Evolutionary conservation across 352 stramenopile species (phyloP), one percentile per base, ranked within the genome.

Genomic region (Peronospora belbahrii): DNA sequence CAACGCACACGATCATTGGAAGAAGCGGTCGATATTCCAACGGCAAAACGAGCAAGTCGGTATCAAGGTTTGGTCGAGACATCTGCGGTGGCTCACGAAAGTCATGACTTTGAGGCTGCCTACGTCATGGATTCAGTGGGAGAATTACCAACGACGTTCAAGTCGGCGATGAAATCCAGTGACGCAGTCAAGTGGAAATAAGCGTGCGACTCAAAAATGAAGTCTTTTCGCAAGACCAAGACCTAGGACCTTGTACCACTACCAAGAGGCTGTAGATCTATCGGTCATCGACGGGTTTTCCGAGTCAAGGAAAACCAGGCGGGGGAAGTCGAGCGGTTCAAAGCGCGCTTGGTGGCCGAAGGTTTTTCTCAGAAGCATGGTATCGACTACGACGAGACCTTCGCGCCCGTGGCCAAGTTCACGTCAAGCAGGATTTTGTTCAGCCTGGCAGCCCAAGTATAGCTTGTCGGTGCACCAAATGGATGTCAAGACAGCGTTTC

Each of bases 401-500:
- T 25, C 6, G 22, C 22, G 22, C 22, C 22, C 22, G 3, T 25
- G 22, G 22, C 6, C 22, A 25, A 25, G 38, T 22, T 37, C 4
- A 37, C 32, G 15, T 37, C 32, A 37, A 37, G 18, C 15, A 17
- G 15, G 15, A 17, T 37, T 19, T 22, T 37, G n/a, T 19, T 37
- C 13, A 37, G 2, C 32, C n/a, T 37, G n/a, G 32, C 32, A 7
- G 32, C 32, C 5, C 2, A 37, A 37, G 32, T 37, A 37, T 14
- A 37, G n/a, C n/a, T 14, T 22, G 15, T 17, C 6, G 17, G 25
- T 62, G 2, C 19, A 62, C 6, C 46, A 65, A 38, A 59, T 66
- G 46, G 35, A 66, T 34, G 57, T 66, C 2, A 66, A 59, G 20
- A 62, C 46, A 10, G 46, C 52, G 1, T 62, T 66, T 11, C 42